Evolutionary conservation across 805 yeast species (phyloP), one percentile per base, ranked within the genome.

Genomic region (Candida schatavii): DNA sequence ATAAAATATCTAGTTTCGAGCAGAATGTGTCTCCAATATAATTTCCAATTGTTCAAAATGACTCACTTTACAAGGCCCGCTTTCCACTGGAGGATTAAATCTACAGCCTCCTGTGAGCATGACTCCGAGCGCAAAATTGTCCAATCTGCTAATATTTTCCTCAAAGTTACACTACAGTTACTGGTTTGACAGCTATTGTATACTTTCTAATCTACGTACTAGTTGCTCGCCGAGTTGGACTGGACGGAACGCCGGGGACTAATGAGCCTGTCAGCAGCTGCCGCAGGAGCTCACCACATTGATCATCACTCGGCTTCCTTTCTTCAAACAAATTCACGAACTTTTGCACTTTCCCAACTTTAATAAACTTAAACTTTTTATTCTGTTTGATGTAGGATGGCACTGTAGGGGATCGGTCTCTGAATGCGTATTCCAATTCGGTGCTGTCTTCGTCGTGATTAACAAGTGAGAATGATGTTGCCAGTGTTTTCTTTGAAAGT

Each of bases 331-430:
- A 55, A 48, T 58, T 58, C 10, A 70, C 75, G 48, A 67, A 69
- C 49, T 68, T 68, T 46, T 70, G 75, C 23, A 70, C 75, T 46
- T 70, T 70, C 2, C 75, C 75, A 19, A 70, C 69, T 49, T 68
- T 69, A 44, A 70, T 70, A 47, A 63, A 70, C 47, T 64, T 67
- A 54, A 67, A 70, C 50, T 69, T 70, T 43, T 64, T 66, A 51
- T 68, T 66, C 39, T 66, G 58, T 46, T 67, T 67, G 39, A 70
- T 68, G 47, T 57, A 68, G 9, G 59, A 49, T 5, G 69, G 70
- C 10, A 61, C 70, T 35, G 54, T 40, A 1, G 55, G 43, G 2
- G 64, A 54, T 28, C 49, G 52, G 41, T 53, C 55, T 22, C 51
- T 52, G 46, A 56, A 63, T 3, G 69, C 69, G 43, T 55, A 63